phyloP scores from a whole-genome alignment of 2,329 filamentous ascomycete genomes.

The Trichoderma atrobrunneum region DNA sequence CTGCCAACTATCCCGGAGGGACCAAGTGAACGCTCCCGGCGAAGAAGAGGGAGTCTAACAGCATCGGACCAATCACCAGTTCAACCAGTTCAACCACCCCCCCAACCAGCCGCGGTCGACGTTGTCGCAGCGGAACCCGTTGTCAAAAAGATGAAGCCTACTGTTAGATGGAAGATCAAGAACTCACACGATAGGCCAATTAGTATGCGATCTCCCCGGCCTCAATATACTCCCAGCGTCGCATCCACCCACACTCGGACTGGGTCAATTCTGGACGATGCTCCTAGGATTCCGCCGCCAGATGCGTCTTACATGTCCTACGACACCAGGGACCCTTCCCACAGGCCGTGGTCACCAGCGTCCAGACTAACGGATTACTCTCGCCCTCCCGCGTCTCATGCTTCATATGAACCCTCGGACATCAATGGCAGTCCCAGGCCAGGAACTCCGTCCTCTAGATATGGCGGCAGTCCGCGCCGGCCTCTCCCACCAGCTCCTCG shows the following conservation, averaged over 20 bases:
- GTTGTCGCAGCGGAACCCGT: neutral
- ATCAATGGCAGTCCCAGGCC: conserved; percentile 87
- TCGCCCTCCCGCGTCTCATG: conserved; percentile 66
- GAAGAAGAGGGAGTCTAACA: conserved; percentile 23
- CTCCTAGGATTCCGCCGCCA: conserved; percentile 58
- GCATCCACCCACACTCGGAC: conserved; percentile 43
- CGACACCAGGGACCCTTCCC: conserved; percentile 46
- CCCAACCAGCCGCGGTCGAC: neutral
- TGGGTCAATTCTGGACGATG: conserved; percentile 53
- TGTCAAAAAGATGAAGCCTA: conserved; percentile 1
- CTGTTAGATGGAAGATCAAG: conserved; percentile 27
- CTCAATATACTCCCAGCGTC: conserved; percentile 54
- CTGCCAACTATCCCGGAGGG: conserved; percentile 54
- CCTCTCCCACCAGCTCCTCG: conserved; percentile 86
- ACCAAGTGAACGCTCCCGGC: conserved; percentile 39
- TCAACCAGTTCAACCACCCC: neutral
- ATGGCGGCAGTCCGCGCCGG: conserved; percentile 81
- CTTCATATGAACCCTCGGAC: conserved; percentile 81
- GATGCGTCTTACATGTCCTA: conserved; percentile 63
- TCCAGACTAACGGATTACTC: conserved; percentile 58
- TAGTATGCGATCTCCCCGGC: conserved; percentile 42
- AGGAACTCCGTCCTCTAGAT: conserved; percentile 84
- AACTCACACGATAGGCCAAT: conserved; percentile 42
- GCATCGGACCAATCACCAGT: neutral
- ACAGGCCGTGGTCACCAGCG: conserved; percentile 58